Evolutionary conservation across 768 basidiomycete genomes (phyloP).

Genomic region (Leccinum broughii): DNA sequence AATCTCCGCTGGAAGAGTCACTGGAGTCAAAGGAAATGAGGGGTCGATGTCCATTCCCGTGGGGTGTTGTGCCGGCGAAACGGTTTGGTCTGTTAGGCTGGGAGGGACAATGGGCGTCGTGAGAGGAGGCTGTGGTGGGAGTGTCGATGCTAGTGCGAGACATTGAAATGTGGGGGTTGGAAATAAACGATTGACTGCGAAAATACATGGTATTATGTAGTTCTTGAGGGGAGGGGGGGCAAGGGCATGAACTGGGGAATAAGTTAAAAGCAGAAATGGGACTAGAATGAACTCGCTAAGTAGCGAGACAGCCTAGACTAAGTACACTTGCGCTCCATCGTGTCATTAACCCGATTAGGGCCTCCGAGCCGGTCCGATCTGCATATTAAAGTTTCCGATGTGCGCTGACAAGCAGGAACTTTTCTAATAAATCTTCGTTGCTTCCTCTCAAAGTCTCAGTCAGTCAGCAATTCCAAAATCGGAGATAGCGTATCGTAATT

Average conservation of each 20-base stretch:
- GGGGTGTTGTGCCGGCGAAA: background rate
- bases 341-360: background rate
- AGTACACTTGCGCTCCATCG: background rate
- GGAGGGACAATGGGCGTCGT: background rate
- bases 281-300: background rate
- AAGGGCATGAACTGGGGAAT: constrained; percentile 5
- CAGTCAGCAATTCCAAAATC: background rate
- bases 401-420: background rate
- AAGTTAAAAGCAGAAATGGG: constrained; percentile 5
- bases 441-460: too few relatives aligned
- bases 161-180: background rate
- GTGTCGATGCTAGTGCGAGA: background rate
- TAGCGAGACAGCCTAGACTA: too few relatives aligned
- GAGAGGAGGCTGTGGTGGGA: background rate
- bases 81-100: background rate
- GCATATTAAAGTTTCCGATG: background rate
- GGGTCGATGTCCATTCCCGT: background rate
- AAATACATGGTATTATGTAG: constrained; percentile 13
- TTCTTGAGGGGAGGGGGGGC: background rate
- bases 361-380: background rate
- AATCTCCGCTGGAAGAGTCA: constrained; percentile 12
- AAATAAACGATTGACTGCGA: background rate
- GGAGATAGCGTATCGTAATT: background rate
- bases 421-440: background rate
- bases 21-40: constrained; percentile 16